Base-by-base conservation (phyloP, 1,284 basidiomycete genomes). In the Ustilago esculenta region DNA sequence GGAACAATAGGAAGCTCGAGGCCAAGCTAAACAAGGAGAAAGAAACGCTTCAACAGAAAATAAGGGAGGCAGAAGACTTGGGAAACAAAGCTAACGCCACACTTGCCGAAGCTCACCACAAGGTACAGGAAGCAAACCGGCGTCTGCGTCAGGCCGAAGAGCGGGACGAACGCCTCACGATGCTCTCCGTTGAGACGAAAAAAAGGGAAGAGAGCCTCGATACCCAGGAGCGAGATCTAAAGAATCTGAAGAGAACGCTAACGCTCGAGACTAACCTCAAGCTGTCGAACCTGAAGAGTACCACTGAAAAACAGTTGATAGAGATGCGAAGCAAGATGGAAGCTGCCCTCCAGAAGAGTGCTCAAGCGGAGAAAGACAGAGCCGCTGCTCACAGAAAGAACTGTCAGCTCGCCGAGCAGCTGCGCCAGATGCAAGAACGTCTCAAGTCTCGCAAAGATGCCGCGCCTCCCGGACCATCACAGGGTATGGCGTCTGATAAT, bases 381-480 rank as follows among this genome's bases (percentile, higher is more conserved):
- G 33, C 21, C 6, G 23, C 34, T 1, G 34, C 44, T 5, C 54
- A 65, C 36, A 30, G 42, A 9, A 65, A 65, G 33, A 58, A 37
- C 33, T 58, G 54, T 37, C 17, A 30, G 18, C 52, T 67, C 12
- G 56, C 56, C 4, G 32, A 40, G 5, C 64, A 66, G 40, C 43
- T 66, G 18, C 35, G 39, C 5, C 30, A 57, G 34, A 15, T 46
- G n/a, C 41, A 50, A 36, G 56, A 45, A 14, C 51, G 34, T 2
- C 20, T 40, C 18, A 34, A 49, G 4, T 9, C 21, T 24, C 24
- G 32, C 1, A 50, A 46, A 20, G 36, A 32, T n/a, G 15, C 18
- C 10, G 21, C 48, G 15, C 41, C 14, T 3, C 15, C 45, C 18
- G 29, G 27, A 5, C 20, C 40, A 3, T 17, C 33, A 10, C 25